Conservation (phyloP, 1,284 basidiomycete species). For the Rhodotorula sp. region DNA sequence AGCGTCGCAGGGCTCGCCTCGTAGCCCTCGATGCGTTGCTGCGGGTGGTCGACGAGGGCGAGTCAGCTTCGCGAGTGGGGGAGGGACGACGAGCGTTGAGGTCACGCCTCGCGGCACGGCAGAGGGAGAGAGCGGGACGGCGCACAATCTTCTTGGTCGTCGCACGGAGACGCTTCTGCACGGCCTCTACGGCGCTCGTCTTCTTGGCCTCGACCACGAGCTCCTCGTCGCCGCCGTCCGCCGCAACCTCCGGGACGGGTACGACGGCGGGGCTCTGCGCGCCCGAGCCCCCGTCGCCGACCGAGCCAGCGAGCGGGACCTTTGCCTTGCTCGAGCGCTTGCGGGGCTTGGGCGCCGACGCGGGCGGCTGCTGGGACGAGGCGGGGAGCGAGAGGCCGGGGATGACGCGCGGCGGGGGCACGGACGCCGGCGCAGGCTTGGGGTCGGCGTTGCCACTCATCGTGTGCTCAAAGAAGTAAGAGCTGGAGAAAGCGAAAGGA, state of each 20-base stretch:
- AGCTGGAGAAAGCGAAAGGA: not conserved
- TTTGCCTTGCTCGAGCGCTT: slow-evolving; percentile 24
- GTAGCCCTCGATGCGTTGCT: slow-evolving; percentile 48
- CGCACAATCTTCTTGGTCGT: slow-evolving; percentile 48
- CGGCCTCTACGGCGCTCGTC: slow-evolving; percentile 39
- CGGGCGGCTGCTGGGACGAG: not conserved
- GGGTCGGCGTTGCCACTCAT: not conserved
- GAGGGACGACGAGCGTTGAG: not conserved
- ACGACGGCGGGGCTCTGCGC: not conserved
- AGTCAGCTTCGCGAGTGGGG: not conserved
- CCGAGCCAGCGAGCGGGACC: not conserved
- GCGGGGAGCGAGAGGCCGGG: slow-evolving; percentile 16
- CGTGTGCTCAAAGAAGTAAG: no score
- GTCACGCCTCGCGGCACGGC: not conserved
- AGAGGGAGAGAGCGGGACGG: not conserved
- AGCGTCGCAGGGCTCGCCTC: slow-evolving; percentile 42
- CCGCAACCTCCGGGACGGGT: not conserved
- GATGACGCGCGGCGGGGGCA: slow-evolving; percentile 9
- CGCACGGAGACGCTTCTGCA: slow-evolving; percentile 45
- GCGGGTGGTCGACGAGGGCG: not conserved
- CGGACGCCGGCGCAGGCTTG: not conserved
- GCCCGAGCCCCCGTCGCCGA: not conserved
- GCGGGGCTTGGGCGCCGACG: slow-evolving; percentile 15
- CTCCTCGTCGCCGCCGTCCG: slow-evolving; percentile 7
- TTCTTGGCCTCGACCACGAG: slow-evolving; percentile 27